phyloP scores from a whole-genome alignment of 2,329 filamentous ascomycete species.

The Arthrobotrys pseudoclavata region DNA sequence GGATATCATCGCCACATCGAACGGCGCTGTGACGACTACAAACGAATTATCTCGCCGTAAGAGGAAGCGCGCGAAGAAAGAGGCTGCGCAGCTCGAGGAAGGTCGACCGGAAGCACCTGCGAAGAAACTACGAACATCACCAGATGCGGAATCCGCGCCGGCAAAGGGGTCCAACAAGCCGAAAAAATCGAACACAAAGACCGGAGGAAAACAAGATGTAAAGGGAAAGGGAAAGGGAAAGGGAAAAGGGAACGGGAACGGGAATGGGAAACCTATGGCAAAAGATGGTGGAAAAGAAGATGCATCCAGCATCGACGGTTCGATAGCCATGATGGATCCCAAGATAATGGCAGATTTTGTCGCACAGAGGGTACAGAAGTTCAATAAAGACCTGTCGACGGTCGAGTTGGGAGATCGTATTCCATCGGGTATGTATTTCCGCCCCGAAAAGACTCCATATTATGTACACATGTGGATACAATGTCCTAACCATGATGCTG shows the following conservation, averaged over 20 bases:
- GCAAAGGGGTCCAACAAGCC: slow-evolving; percentile 2
- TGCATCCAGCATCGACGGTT: slow-evolving; percentile 74
- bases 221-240: slow-evolving; percentile 53
- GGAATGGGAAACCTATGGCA: slow-evolving; percentile 27
- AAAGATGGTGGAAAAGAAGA: slow-evolving; percentile 56
- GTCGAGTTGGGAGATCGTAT: slow-evolving; percentile 87
- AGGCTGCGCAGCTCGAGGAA: slow-evolving; percentile 34
- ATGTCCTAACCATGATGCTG: background rate
- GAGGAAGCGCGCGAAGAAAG: slow-evolving; percentile 49
- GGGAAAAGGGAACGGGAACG: slow-evolving; percentile 54
- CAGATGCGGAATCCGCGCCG: slow-evolving; percentile 16
- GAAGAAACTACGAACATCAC: slow-evolving; percentile 47
- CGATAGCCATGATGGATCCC: slow-evolving; percentile 85
- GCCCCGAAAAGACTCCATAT: background rate
- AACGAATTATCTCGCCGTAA: slow-evolving; percentile 51
- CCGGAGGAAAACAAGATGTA: background rate
- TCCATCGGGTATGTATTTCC: slow-evolving; percentile 74
- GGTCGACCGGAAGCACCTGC: slow-evolving; percentile 1
- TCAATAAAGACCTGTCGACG: slow-evolving; percentile 82
- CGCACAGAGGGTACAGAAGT: slow-evolving; percentile 81
- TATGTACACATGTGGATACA: slow-evolving; percentile 5
- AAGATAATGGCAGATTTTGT: slow-evolving; percentile 87
- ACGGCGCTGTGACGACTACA: slow-evolving; percentile 33
- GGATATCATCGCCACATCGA: slow-evolving; percentile 43
- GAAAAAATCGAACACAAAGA: background rate